These are phyloP conservation scores for Amaranthus tricolor DNA, from an alignment of 179 eudicot genomes.

Conservation along the genomic window DNA sequence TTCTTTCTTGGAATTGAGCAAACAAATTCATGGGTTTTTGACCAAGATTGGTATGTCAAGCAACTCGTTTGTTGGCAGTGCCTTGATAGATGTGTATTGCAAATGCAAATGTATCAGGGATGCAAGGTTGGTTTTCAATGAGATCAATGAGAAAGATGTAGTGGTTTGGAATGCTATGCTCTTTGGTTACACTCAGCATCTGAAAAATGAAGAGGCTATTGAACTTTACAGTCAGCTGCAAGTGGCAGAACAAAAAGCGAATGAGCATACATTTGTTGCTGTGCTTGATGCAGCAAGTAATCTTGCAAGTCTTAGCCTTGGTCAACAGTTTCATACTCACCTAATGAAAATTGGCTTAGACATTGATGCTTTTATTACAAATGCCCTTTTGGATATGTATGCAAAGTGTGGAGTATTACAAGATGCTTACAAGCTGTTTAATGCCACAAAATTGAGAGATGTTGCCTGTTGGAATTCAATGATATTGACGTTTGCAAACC, in stretches of 20 bases:
- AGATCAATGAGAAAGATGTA: constrained; percentile 50
- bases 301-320: constrained; percentile 51
- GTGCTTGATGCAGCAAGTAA: constrained; percentile 54
- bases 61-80: constrained; percentile 47
- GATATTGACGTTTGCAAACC: constrained; percentile 60
- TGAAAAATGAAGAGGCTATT: constrained; percentile 57
- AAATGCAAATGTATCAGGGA: constrained; percentile 50
- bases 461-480: constrained; percentile 69
- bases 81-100: constrained; percentile 65
- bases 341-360: constrained; percentile 47
- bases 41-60: constrained; percentile 39
- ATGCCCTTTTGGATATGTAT: constrained; percentile 68
- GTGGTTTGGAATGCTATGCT: constrained; percentile 79
- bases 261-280: constrained; percentile 56
- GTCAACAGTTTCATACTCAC: constrained; percentile 60
- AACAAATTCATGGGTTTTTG: constrained; percentile 49
- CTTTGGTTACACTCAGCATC: constrained; percentile 49
- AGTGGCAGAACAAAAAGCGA: constrained; percentile 35
- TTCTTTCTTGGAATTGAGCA: constrained; percentile 36
- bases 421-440: constrained; percentile 52
- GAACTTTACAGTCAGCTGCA: constrained; percentile 50
- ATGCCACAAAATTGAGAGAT: constrained; percentile 37
- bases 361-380: constrained; percentile 44
- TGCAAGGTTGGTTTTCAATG: constrained; percentile 59
- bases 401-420: constrained; percentile 66